These are phyloP conservation scores for Fraxinus quadrangulata DNA, from an alignment of 257 asterid species.

Conservation along the genomic window DNA sequence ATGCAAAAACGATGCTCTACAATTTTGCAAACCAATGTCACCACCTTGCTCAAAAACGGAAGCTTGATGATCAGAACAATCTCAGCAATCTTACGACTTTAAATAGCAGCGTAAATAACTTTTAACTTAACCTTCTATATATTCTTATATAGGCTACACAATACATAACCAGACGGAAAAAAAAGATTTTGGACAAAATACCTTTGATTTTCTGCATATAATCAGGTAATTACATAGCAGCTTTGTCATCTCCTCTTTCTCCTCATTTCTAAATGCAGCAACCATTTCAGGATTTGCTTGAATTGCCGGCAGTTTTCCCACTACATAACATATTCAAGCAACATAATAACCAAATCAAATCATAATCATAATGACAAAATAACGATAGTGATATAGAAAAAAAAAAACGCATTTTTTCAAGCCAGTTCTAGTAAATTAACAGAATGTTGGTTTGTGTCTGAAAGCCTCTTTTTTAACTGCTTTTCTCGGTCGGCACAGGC, in stretches of 20 bases:
- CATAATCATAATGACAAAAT: background rate
- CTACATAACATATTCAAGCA: slow-evolving; percentile 45
- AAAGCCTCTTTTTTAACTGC: too few relatives aligned
- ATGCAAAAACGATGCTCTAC: too few relatives aligned
- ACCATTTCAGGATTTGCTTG: slow-evolving; percentile 67
- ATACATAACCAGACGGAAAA: too few relatives aligned
- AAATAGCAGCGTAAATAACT: too few relatives aligned
- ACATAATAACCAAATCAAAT: slow-evolving; percentile 8
- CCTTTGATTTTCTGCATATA: slow-evolving; percentile 64
- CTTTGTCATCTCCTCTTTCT: slow-evolving; percentile 54
- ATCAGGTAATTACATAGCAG: slow-evolving; percentile 50
- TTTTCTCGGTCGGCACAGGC: too few relatives aligned
- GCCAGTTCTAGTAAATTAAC: background rate
- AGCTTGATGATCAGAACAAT: too few relatives aligned
- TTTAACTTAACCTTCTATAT: too few relatives aligned
- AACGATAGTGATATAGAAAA: background rate
- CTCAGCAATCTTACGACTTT: too few relatives aligned
- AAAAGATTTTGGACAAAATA: slow-evolving; percentile 8
- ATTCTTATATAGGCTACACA: too few relatives aligned
- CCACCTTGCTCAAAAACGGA: too few relatives aligned
- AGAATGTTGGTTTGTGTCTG: background rate
- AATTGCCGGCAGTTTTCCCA: slow-evolving; percentile 80
- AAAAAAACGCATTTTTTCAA: background rate
- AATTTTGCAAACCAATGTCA: too few relatives aligned
- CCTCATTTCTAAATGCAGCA: slow-evolving; percentile 59